Percentiles rank a stretch among this genome's conserved stretches.
Conservation (phyloP, 1,139 yeast species). For the Taiozyma sp. region DNA sequence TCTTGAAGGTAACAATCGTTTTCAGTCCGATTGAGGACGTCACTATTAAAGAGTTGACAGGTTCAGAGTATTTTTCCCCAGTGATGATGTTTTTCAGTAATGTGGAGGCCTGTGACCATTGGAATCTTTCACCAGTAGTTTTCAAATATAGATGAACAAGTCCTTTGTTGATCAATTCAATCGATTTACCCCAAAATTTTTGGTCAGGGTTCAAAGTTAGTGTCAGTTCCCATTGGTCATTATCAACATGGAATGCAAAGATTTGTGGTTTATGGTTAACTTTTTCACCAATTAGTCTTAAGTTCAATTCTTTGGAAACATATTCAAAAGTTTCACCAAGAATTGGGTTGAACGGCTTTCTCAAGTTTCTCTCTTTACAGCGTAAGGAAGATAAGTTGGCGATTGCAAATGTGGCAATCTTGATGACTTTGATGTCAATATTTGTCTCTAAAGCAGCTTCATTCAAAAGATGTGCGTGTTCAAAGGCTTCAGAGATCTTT, state of each 20-base stretch:
- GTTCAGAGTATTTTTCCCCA: conserved; percentile 95
- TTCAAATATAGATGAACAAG: conserved; percentile 50
- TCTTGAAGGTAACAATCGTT: conserved; percentile 69
- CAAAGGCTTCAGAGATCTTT: conserved; percentile 73
- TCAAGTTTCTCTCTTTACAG: conserved; percentile 64
- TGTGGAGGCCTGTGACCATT: conserved; percentile 82
- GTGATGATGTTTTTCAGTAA: conserved; percentile 84
- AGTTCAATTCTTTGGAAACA: conserved; percentile 72
- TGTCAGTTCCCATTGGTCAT: conserved; percentile 68
- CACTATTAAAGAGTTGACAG: conserved; percentile 64
- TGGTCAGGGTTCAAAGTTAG: conserved; percentile 80
- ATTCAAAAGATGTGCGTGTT: conserved; percentile 64
- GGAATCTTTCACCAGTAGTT: conserved; percentile 63
- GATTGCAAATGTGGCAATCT: conserved; percentile 80
- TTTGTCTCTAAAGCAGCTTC: conserved; percentile 45
- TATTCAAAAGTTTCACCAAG: conserved; percentile 85
- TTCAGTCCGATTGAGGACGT: conserved; percentile 63
- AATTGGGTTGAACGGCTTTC: conserved; percentile 92
- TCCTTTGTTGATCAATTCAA: conserved; percentile 80
- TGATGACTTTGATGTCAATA: conserved; percentile 56
- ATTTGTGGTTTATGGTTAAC: conserved; percentile 81
- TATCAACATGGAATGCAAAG: conserved; percentile 75
- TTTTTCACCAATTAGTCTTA: conserved; percentile 70
- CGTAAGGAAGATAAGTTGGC: conserved; percentile 68
- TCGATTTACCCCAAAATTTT: conserved; percentile 93